Conservation (phyloP, 106 monocot genomes). For the Chionographis japonica region DNA sequence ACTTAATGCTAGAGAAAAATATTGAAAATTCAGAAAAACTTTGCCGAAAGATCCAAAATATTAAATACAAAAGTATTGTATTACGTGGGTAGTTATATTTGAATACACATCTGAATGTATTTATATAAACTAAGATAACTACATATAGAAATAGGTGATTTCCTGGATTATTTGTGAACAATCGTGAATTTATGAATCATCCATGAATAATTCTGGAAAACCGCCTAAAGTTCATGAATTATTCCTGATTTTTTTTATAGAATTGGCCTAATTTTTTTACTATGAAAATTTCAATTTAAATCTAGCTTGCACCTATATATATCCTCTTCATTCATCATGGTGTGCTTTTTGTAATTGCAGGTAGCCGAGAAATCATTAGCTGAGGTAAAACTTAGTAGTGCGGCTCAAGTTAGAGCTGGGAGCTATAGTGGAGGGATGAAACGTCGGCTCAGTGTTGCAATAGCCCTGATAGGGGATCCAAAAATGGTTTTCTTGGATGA, state of each 20-base stretch:
- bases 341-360: slow-evolving; percentile 27
- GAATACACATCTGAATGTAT: too few species aligned
- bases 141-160: too few species aligned
- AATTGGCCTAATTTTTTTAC: background rate
- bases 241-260: background rate
- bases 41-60: too few species aligned
- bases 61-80: too few species aligned
- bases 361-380: slow-evolving; percentile 67
- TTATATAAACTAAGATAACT: too few species aligned
- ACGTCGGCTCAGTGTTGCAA: slow-evolving; percentile 84
- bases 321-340: background rate
- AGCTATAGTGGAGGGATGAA: slow-evolving; percentile 98
- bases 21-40: too few species aligned
- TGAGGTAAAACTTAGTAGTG: slow-evolving; percentile 69
- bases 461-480: slow-evolving; percentile 88
- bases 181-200: too few species aligned
- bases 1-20: too few species aligned
- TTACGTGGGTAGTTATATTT: too few species aligned
- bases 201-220: too few species aligned
- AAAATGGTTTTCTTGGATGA: slow-evolving; percentile 93
- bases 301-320: background rate
- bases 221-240: too few species aligned
- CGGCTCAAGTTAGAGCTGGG: slow-evolving; percentile 73
- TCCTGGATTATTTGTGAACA: too few species aligned
- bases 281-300: background rate